Conservation (phyloP, 2,329 filamentous ascomycete species). For the Talaromyces islandicus region DNA sequence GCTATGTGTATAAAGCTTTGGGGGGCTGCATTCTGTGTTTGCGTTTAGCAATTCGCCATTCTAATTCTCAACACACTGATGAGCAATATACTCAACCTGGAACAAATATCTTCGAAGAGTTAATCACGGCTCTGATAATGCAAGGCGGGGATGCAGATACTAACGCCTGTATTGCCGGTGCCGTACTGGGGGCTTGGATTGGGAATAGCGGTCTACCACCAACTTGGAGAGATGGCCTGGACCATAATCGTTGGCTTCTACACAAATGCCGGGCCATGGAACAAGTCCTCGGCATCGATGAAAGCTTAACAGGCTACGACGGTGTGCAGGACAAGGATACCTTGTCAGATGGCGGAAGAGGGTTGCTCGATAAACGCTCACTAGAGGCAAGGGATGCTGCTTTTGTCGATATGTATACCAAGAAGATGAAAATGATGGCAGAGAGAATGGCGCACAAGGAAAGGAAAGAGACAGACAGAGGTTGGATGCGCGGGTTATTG, state of each 20-base stretch:
- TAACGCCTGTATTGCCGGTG: slow-evolving; percentile 49
- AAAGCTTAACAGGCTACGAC: not conserved
- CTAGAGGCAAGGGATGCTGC: not conserved
- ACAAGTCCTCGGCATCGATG: not conserved
- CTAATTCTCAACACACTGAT: slow-evolving; percentile 3
- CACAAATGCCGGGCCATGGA: not conserved
- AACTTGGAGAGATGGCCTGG: slow-evolving; percentile 41
- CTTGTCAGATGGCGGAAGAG: not conserved
- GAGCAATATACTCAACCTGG: slow-evolving; percentile 3
- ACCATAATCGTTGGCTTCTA: not conserved
- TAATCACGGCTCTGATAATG: slow-evolving; percentile 47
- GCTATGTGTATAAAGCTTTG: slow-evolving; percentile 51
- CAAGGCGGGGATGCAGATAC: slow-evolving; percentile 51
- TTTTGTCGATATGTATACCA: not conserved
- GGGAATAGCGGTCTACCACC: slow-evolving; percentile 43
- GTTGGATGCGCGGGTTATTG: not conserved
- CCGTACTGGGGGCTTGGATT: slow-evolving; percentile 44
- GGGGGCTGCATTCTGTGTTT: slow-evolving; percentile 43
- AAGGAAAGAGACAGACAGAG: not conserved
- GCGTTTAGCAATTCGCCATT: slow-evolving; percentile 37
- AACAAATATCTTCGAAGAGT: slow-evolving; percentile 36
- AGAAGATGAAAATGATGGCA: not conserved
- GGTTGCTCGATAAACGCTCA: not conserved
- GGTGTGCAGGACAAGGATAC: not conserved
- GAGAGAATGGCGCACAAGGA: not conserved